A percentile compares a stretch with the other conserved stretches of the same genome.
phyloP scores from a whole-genome alignment of 129 eudicot genomes.

The Tagetes erecta region DNA sequence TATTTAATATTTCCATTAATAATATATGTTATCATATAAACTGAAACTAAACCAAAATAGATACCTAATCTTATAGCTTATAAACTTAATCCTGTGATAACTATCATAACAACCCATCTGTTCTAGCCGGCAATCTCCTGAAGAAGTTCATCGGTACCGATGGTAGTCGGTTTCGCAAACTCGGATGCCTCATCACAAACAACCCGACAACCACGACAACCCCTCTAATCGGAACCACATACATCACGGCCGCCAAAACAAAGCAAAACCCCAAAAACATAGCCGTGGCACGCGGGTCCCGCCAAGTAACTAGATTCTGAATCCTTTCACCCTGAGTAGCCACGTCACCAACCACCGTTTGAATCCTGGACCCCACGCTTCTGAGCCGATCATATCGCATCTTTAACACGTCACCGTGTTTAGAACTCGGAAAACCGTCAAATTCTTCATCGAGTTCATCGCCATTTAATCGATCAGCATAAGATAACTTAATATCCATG shows the following conservation, averaged over 20 bases:
- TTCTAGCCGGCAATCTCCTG: conserved; percentile 36
- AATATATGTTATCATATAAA: no score
- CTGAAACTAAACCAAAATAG: background rate
- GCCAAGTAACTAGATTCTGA: conserved; percentile 37
- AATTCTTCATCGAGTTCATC: conserved; percentile 44
- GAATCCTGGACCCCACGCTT: conserved; percentile 38
- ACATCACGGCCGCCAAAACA: conserved; percentile 31
- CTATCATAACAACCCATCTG: conserved; percentile 38
- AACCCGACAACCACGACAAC: conserved; percentile 18
- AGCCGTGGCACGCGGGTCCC: conserved; percentile 42
- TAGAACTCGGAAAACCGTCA: conserved; percentile 34
- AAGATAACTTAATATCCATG: conserved; percentile 38
- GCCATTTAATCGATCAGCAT: conserved; percentile 12
- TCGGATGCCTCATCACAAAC: conserved; percentile 37
- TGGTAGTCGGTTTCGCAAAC: conserved; percentile 29
- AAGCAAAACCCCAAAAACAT: conserved; percentile 32
- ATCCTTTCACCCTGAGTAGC: conserved; percentile 43
- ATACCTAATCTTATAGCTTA: background rate
- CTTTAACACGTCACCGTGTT: conserved; percentile 20
- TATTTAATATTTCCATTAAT: no score
- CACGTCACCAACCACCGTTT: conserved; percentile 33
- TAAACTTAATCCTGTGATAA: background rate
- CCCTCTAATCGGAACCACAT: conserved; percentile 23
- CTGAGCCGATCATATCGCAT: conserved; percentile 37
- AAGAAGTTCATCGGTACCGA: conserved; percentile 37